These are phyloP conservation scores for Pluteus cervinus DNA, from an alignment of 768 basidiomycete genomes.

Conservation along the genomic window DNA sequence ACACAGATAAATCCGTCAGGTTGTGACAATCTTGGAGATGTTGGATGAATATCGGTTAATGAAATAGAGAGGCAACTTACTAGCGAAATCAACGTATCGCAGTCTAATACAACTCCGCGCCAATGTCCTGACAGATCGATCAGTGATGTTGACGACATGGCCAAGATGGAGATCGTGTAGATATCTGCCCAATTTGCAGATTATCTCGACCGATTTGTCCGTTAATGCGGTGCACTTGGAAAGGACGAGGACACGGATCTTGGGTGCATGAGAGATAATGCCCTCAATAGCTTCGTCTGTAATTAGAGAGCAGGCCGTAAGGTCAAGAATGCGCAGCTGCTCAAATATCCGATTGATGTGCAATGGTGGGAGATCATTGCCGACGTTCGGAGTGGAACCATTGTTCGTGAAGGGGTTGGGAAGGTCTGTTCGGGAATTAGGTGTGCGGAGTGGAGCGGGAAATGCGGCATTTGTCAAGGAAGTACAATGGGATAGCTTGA, in stretches of 20 bases:
- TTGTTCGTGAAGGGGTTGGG: conserved; percentile 40
- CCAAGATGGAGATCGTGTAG: conserved; percentile 94
- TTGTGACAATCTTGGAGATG: conserved; percentile 62
- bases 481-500: conserved; percentile 76
- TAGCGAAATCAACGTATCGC: conserved; percentile 94
- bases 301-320: conserved; percentile 77
- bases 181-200: conserved; percentile 85
- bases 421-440: conserved; percentile 24
- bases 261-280: conserved; percentile 73
- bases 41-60: conserved; percentile 6
- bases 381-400: conserved; percentile 20
- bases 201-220: conserved; percentile 75
- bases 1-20: conserved; percentile 91
- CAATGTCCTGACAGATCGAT: conserved; percentile 76
- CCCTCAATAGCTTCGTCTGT: conserved; percentile 84
- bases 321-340: conserved; percentile 87
- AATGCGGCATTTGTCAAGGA: conserved; percentile 82
- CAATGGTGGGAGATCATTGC: conserved; percentile 60
- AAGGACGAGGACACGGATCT: conserved; percentile 80
- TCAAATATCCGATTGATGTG: conserved; percentile 62
- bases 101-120: conserved; percentile 85
- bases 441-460: conserved; percentile 57
- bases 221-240: conserved; percentile 81
- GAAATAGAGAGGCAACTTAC: conserved; percentile 39
- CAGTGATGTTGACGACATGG: conserved; percentile 86